Evolutionary conservation across 1,139 yeast species (phyloP), one percentile per base, ranked within the genome.

Genomic region (Hemisphaericaspora xylanilytica): DNA sequence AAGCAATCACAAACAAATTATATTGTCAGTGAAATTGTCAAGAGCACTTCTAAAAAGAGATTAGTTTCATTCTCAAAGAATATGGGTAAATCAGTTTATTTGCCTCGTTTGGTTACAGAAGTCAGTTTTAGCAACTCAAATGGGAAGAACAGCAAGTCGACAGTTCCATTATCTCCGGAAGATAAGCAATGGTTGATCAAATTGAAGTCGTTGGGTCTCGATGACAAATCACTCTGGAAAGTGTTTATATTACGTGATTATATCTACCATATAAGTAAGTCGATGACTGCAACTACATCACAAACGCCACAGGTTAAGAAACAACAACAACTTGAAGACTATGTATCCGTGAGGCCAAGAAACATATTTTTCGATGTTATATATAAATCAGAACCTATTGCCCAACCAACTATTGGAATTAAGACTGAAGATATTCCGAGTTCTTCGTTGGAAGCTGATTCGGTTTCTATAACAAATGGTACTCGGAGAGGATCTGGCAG

Each of bases 181-280:
- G 98, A 92, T 58, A 77, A 78, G 46, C 75, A 76, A 32, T 88
- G 95, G 89, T 63, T 88, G 15, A 76, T 77, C 26, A 78, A 82
- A 45, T 64, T 92, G 37, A 75, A 78, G 38, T 71, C 82, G 2
- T 70, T 85, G 13, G 97, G 97, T 0, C 64, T 90, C 35, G 73
- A 70, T 14, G 85, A 80, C 13, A 73, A 69, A 11, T 95, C 89
- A 37, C 54, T 87, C 16, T 90, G 97, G 97, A 92, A 90, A 59
- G 65, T 92, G 5, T 79, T 81, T 27, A 75, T 76, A 8, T 54
- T 88, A 37, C 69, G 90, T 41, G 82, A 81, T 32, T 86, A 88
- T 50, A 74, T 89, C 6, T 72, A 13, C 33, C 38, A 28, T 30
- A 28, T 28, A 48, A 11, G 45, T 49, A 26, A 48, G 52, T 30